Conservation (phyloP, 495 filamentous ascomycete species). For the Acidiella bohemica region DNA sequence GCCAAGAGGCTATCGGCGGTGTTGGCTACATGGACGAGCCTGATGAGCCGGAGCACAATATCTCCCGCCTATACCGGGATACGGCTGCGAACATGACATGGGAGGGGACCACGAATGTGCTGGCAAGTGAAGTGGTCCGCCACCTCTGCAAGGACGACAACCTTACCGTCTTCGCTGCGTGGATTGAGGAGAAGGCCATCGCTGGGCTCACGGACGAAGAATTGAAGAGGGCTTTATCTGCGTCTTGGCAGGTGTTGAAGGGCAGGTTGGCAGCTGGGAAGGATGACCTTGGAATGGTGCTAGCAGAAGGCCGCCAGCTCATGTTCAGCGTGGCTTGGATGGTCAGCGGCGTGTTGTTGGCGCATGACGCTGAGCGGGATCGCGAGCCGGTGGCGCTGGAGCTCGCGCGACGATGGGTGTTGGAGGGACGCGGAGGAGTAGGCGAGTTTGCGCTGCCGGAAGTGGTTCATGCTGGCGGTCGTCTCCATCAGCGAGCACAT, state of each 20-base stretch:
- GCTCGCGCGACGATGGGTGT: constrained; percentile 7
- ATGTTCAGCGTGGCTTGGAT: constrained; percentile 17
- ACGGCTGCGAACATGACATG: constrained; percentile 53
- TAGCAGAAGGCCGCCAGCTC: constrained; percentile 11
- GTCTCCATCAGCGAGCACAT: not conserved
- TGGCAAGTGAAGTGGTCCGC: constrained; percentile 47
- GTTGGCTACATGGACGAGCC: constrained; percentile 57
- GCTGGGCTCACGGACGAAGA: not conserved
- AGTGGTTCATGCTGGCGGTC: not conserved
- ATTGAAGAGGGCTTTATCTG: not conserved
- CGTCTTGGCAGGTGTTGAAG: constrained; percentile 4
- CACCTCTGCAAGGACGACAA: constrained; percentile 7
- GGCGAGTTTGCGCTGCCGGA: constrained; percentile 10
- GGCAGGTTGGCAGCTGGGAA: not conserved
- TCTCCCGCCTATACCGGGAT: constrained; percentile 52
- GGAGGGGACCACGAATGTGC: constrained; percentile 64
- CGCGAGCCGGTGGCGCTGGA: constrained; percentile 2
- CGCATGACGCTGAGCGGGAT: constrained; percentile 13
- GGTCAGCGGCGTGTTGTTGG: constrained; percentile 8
- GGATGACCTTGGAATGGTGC: not conserved
- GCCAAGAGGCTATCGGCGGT: constrained; percentile 61
- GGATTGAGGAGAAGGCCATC: constrained; percentile 3
- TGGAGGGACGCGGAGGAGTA: constrained; percentile 6
- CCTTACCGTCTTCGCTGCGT: constrained; percentile 5
- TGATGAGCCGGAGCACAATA: constrained; percentile 47